These are phyloP conservation scores for Fusarium phyllophilum DNA, from an alignment of 2,329 filamentous ascomycete genomes.

Conservation along the genomic window DNA sequence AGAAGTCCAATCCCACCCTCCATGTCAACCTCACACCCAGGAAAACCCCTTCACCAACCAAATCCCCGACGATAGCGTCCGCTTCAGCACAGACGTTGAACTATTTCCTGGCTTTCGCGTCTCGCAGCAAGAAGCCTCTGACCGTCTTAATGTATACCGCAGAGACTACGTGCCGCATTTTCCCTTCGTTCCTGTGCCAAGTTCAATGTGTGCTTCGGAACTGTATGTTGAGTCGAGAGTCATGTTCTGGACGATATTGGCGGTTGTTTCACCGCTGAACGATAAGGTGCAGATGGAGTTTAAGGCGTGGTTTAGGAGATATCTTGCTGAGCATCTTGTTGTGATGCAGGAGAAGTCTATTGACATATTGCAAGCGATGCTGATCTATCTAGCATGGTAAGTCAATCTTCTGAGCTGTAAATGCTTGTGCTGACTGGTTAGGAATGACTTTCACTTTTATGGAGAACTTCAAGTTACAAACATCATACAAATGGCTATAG, in stretches of 20 bases:
- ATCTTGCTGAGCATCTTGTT: constrained; percentile 52
- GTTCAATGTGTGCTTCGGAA: constrained; percentile 38
- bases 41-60: neutral
- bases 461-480: constrained; percentile 51
- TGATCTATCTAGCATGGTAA: constrained; percentile 53
- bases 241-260: constrained; percentile 53
- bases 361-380: constrained; percentile 52
- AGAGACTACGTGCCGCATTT: constrained; percentile 48
- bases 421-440: constrained; percentile 8
- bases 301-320: constrained; percentile 50
- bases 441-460: constrained; percentile 54
- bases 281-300: constrained; percentile 47
- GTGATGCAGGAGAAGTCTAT: constrained; percentile 50
- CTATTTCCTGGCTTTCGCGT: constrained; percentile 52
- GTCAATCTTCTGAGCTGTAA: neutral
- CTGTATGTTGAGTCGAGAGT: constrained; percentile 48
- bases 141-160: constrained; percentile 49
- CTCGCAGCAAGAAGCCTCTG: constrained; percentile 47
- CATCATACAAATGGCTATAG: constrained; percentile 52
- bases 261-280: constrained; percentile 47
- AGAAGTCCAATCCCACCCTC: neutral
- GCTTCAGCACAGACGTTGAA: constrained; percentile 24
- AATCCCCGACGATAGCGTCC: neutral
- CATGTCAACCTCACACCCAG: neutral
- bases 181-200: constrained; percentile 52